Evolutionary conservation across 75 land plant species (phyloP).

Genomic region (Selaginella moellendorffii): DNA sequence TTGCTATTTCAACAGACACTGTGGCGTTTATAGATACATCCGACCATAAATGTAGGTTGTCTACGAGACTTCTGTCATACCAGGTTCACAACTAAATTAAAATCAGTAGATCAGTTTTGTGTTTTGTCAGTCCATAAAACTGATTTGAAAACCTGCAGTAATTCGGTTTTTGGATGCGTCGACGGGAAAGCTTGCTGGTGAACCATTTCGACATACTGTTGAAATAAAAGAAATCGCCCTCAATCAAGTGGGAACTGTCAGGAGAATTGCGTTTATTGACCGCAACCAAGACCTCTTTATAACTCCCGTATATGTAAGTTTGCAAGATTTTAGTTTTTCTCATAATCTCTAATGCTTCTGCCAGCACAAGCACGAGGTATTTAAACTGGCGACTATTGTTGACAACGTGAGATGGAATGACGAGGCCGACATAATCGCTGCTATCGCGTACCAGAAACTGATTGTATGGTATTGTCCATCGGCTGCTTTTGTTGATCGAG

Average conservation of each 20-base stretch:
- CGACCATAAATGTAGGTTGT: conserved; percentile 17
- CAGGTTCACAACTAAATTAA: neutral
- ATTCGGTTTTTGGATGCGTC: conserved; percentile 11
- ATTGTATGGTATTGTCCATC: conserved; percentile 30
- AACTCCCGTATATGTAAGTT: conserved; percentile 16
- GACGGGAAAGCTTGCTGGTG: conserved; percentile 16
- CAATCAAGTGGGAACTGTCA: conserved; percentile 17
- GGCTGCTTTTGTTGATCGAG: conserved; percentile 21
- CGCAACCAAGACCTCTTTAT: conserved; percentile 24
- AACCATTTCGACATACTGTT: conserved; percentile 12
- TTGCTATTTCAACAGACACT: conserved; percentile 17
- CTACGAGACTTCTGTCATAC: too few relatives aligned
- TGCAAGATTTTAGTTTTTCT: too few relatives aligned
- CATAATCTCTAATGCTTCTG: neutral
- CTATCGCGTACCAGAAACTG: conserved; percentile 17
- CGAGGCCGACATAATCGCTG: conserved; percentile 15
- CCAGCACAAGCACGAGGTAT: conserved; percentile 15
- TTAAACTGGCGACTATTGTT: conserved; percentile 24
- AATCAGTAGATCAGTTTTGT: too few relatives aligned
- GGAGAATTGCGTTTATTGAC: conserved; percentile 21
- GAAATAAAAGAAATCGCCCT: conserved; percentile 17
- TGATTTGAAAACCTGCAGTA: conserved; percentile 8
- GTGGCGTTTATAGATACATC: conserved; percentile 15
- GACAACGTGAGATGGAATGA: conserved; percentile 23
- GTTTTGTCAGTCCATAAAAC: too few relatives aligned